A percentile compares a stretch with the other conserved stretches of the same genome.
These are phyloP conservation scores for Aspergillus panamensis DNA, from an alignment of 495 filamentous ascomycete species.

Conservation along the genomic window DNA sequence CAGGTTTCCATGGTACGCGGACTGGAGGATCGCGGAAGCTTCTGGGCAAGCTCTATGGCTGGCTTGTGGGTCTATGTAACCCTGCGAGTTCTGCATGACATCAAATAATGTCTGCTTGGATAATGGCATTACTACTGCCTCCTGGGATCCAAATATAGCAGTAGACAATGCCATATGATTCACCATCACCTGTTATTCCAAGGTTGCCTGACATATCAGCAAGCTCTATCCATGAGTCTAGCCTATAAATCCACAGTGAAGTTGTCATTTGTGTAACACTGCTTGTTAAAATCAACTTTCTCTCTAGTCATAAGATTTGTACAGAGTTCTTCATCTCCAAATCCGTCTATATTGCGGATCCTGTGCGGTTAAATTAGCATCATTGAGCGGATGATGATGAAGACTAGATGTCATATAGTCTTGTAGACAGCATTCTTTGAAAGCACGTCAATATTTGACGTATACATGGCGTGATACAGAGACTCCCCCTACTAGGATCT, in stretches of 20 bases:
- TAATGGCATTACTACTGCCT: not conserved
- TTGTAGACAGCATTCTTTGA: not conserved
- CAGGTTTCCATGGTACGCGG: not conserved
- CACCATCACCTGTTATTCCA: not conserved
- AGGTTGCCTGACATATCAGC: not conserved
- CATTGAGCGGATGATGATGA: too few relatives aligned
- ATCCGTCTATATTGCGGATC: not conserved
- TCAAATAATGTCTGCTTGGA: not conserved
- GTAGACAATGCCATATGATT: not conserved
- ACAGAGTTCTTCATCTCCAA: not conserved
- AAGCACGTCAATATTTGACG: not conserved
- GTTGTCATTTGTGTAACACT: not conserved
- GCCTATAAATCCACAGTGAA: not conserved
- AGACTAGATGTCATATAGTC: not conserved
- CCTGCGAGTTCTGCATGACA: not conserved
- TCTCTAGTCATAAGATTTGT: too few relatives aligned
- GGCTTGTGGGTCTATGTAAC: not conserved
- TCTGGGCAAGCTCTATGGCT: not conserved
- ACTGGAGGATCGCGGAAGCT: not conserved
- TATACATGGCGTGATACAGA: not conserved
- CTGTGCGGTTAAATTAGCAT: not conserved
- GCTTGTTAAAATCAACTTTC: too few relatives aligned
- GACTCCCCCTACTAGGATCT: not conserved
- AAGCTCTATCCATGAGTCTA: not conserved
- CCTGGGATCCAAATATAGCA: not conserved